phyloP scores from a whole-genome alignment of 257 asterid genomes.

The Lycium barbarum region DNA sequence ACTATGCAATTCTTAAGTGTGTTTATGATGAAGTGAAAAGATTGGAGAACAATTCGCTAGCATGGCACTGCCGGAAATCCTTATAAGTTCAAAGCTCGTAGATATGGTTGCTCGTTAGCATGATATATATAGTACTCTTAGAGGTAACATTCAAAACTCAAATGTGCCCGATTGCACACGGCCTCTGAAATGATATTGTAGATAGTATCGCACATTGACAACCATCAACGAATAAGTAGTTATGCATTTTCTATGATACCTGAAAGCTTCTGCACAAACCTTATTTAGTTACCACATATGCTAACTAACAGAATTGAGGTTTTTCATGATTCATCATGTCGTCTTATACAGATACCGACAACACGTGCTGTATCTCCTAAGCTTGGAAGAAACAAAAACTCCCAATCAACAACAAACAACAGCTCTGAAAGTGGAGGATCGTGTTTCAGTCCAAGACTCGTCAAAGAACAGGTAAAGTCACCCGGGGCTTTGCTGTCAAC shows the following conservation, averaged over 20 bases:
- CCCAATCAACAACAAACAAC: slow-evolving; percentile 31
- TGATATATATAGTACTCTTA: neutral
- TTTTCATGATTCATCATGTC: neutral
- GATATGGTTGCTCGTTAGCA: neutral
- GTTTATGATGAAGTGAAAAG: neutral
- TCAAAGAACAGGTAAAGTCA: slow-evolving; percentile 43
- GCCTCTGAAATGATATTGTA: neutral
- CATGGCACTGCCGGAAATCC: neutral
- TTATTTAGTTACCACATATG: neutral
- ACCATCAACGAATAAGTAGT: neutral
- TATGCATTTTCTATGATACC: neutral
- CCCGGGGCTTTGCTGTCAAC: slow-evolving; percentile 43
- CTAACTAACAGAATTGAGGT: neutral
- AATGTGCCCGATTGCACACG: no score
- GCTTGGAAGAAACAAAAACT: slow-evolving; percentile 71
- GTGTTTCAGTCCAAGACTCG: slow-evolving; percentile 48
- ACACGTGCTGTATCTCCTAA: slow-evolving; percentile 87
- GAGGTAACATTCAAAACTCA: neutral
- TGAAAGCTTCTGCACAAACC: neutral
- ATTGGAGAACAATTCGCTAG: neutral
- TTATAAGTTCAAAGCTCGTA: no score
- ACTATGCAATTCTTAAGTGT: neutral
- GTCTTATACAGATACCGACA: slow-evolving; percentile 61
- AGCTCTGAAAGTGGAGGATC: slow-evolving; percentile 52
- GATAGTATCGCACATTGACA: neutral